These are phyloP conservation scores for Mycena belliarum DNA, from an alignment of 768 basidiomycete species.

Conservation along the genomic window DNA sequence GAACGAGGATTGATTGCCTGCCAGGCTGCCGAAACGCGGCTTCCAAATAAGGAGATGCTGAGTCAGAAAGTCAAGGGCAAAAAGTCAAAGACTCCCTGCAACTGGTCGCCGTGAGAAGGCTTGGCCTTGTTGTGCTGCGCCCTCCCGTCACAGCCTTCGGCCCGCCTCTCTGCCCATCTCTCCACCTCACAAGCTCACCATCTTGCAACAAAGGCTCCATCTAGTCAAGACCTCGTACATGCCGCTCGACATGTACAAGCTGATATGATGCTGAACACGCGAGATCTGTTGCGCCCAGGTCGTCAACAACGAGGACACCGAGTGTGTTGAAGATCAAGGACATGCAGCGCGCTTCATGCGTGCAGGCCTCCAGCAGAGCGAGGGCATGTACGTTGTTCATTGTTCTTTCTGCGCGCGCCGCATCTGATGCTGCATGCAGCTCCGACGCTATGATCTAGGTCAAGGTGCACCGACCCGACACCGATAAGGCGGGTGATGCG, in stretches of 20 bases:
- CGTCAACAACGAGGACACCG: slow-evolving; percentile 88
- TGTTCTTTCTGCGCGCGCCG: background rate
- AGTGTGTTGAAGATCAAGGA: slow-evolving; percentile 87
- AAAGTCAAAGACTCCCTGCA: too few species aligned
- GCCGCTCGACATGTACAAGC: slow-evolving; percentile 80
- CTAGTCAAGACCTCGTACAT: slow-evolving; percentile 83
- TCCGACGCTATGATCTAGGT: slow-evolving; percentile 86
- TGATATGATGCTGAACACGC: slow-evolving; percentile 69
- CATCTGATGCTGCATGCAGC: slow-evolving; percentile 36
- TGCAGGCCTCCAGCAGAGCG: slow-evolving; percentile 87
- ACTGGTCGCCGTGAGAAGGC: too few species aligned
- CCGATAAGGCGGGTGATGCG: slow-evolving; percentile 58
- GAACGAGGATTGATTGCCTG: too few species aligned
- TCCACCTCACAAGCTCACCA: too few species aligned
- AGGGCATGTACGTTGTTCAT: slow-evolving; percentile 67
- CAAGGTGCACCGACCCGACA: slow-evolving; percentile 65
- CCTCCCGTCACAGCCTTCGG: too few species aligned
- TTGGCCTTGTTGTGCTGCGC: too few species aligned
- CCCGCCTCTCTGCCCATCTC: too few species aligned
- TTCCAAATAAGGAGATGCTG: too few species aligned
- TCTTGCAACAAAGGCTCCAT: slow-evolving; percentile 98
- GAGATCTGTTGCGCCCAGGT: slow-evolving; percentile 88
- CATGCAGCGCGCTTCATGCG: slow-evolving; percentile 87
- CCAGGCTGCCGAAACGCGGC: too few species aligned
- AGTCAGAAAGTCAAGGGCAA: too few species aligned